Percentiles rank a stretch among this genome's conserved stretches.
Conservation (phyloP, 192 early-diverging fungal species). For the Coemansia sp. region DNA sequence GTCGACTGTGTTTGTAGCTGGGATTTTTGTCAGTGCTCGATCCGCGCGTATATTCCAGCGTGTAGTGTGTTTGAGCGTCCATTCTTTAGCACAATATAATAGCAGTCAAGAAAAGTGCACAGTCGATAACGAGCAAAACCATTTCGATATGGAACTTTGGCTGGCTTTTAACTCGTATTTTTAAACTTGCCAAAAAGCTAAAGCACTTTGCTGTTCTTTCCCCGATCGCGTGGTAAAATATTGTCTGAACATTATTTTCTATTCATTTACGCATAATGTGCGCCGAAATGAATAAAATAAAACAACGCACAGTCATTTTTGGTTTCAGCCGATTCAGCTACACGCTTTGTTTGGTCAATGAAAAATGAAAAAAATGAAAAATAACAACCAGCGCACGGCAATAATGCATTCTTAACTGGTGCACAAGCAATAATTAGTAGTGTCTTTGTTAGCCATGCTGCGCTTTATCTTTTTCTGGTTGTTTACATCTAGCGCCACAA, state of each 20-base stretch:
- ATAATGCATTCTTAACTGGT: neutral
- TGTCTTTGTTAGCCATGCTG: too few relatives aligned
- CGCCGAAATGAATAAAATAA: neutral
- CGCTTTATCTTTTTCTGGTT: too few relatives aligned
- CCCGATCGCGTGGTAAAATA: neutral
- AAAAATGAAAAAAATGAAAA: neutral
- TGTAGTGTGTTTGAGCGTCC: constrained; percentile 1
- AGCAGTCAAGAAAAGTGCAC: neutral
- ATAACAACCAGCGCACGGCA: too few relatives aligned
- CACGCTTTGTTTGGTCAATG: neutral
- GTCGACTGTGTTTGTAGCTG: neutral
- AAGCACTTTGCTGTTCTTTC: neutral
- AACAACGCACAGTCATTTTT: neutral
- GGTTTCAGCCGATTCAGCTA: neutral
- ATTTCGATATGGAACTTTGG: neutral
- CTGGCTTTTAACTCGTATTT: neutral
- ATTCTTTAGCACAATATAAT: neutral
- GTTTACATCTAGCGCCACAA: too few relatives aligned
- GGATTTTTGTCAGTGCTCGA: constrained; percentile 10
- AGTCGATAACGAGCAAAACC: neutral
- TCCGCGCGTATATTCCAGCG: constrained; percentile 10
- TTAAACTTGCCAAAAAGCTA: neutral
- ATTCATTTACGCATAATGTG: neutral
- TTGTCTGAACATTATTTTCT: neutral
- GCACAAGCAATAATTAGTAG: neutral